Conservation (phyloP, 2,329 filamentous ascomycete species). For the Aspergillus viridinutans region DNA sequence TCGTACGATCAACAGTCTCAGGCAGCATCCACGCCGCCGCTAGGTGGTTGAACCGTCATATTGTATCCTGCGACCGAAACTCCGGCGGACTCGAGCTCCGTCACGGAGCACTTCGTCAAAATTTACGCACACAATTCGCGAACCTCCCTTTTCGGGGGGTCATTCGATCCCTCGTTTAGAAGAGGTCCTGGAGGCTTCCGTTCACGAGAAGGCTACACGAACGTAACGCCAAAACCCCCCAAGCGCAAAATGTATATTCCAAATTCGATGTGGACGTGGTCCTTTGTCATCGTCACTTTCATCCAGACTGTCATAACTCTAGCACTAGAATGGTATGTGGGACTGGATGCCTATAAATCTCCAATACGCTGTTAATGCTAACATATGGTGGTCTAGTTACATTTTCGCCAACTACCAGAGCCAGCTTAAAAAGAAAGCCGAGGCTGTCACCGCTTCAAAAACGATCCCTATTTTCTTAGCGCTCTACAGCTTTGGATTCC, state of each 20-base stretch:
- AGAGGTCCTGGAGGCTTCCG: constrained; percentile 48
- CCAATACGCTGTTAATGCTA: background rate
- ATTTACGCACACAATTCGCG: constrained; percentile 55
- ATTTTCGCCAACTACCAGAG: constrained; percentile 82
- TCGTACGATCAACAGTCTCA: background rate
- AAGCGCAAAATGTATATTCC: constrained; percentile 66
- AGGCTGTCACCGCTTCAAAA: constrained; percentile 43
- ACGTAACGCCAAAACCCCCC: constrained; percentile 29
- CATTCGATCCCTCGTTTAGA: constrained; percentile 49
- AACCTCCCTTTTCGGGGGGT: constrained; percentile 57
- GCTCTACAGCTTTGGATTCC: constrained; percentile 93
- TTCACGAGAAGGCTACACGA: constrained; percentile 49
- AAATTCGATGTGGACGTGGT: constrained; percentile 81
- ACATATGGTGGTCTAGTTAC: constrained; percentile 56
- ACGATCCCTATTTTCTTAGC: constrained; percentile 93
- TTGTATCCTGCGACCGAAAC: constrained; percentile 25
- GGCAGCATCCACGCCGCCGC: constrained; percentile 15
- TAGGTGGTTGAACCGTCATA: constrained; percentile 31
- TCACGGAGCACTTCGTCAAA: constrained; percentile 44
- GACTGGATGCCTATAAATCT: background rate
- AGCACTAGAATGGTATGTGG: constrained; percentile 76
- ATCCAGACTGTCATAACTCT: constrained; percentile 77
- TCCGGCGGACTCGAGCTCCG: constrained; percentile 33
- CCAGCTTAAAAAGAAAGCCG: constrained; percentile 42
- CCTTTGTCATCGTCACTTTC: constrained; percentile 70